Conservation (phyloP, 257 asterid genomes). For the Nicotiana otophora region DNA sequence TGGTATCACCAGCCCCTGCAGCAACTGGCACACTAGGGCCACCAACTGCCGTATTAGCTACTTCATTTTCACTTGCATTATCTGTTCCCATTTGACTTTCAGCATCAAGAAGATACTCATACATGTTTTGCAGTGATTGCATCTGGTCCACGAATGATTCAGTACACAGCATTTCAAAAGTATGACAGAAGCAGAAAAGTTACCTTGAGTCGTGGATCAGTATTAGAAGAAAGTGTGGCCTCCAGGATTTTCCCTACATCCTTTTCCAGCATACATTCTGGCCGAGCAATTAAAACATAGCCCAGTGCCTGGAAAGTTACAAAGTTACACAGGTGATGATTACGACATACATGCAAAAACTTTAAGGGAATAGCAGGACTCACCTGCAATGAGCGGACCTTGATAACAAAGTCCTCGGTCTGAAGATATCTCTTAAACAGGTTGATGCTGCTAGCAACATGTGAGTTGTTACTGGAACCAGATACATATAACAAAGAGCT, state of each 20-base stretch:
- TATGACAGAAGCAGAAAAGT: constrained; percentile 14
- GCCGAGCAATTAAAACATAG: constrained; percentile 79
- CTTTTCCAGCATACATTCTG: constrained; percentile 87
- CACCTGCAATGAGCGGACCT: constrained; percentile 91
- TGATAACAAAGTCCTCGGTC: constrained; percentile 79
- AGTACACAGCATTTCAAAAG: constrained; percentile 19
- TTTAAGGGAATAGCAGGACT: constrained; percentile 15
- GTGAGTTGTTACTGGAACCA: constrained; percentile 48
- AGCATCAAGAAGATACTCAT: constrained; percentile 93
- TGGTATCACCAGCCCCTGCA: constrained; percentile 99
- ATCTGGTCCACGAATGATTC: constrained; percentile 46
- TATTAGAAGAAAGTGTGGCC: constrained; percentile 54
- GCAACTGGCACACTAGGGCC: constrained; percentile 83
- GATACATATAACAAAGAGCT: constrained; percentile 50
- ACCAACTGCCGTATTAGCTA: constrained; percentile 36
- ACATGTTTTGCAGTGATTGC: constrained; percentile 92
- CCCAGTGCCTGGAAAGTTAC: constrained; percentile 76
- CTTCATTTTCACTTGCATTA: constrained; percentile 43
- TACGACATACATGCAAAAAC: neutral
- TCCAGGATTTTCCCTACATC: constrained; percentile 68
- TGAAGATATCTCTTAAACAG: constrained; percentile 81
- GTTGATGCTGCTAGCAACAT: constrained; percentile 56
- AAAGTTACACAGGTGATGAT: constrained; percentile 15
- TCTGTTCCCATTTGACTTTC: constrained; percentile 83
- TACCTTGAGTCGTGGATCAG: constrained; percentile 86